Conservation (phyloP, 352 stramenopile genomes). For the Phytophthora nicotianae region DNA sequence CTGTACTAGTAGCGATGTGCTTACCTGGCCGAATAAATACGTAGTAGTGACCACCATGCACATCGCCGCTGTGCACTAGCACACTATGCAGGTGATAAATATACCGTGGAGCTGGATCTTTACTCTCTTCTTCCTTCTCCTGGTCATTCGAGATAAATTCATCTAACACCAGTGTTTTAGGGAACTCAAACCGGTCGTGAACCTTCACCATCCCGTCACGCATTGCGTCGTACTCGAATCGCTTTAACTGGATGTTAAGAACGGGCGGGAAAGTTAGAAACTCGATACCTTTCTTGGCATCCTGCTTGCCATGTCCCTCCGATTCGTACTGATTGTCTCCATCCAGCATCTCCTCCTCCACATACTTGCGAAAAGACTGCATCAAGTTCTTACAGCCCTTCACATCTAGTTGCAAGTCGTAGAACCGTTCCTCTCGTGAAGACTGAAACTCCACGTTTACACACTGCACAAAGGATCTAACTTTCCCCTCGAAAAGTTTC, state of each 20-base stretch:
- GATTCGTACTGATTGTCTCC: slow-evolving; percentile 95
- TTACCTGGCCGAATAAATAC: slow-evolving; percentile 87
- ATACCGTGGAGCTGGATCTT: slow-evolving; percentile 30
- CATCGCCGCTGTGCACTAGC: slow-evolving; percentile 85
- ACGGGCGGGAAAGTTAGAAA: slow-evolving; percentile 90
- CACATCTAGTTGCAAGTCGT: slow-evolving; percentile 93
- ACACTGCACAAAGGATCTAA: slow-evolving; percentile 91
- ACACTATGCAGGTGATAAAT: slow-evolving; percentile 88
- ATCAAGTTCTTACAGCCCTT: slow-evolving; percentile 92
- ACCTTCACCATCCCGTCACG: slow-evolving; percentile 91
- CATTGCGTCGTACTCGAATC: slow-evolving; percentile 89
- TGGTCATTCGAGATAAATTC: slow-evolving; percentile 49
- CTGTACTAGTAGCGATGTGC: slow-evolving; percentile 58
- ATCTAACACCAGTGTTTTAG: slow-evolving; percentile 75
- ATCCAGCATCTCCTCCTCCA: slow-evolving; percentile 92
- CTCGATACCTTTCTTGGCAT: slow-evolving; percentile 87
- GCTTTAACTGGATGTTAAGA: slow-evolving; percentile 93
- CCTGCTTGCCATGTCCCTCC: slow-evolving; percentile 89
- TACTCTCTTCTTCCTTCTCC: slow-evolving; percentile 2
- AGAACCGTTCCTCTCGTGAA: slow-evolving; percentile 90
- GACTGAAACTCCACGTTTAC: slow-evolving; percentile 92
- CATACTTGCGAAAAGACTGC: slow-evolving; percentile 91
- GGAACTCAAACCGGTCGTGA: slow-evolving; percentile 88
- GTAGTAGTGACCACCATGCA: slow-evolving; percentile 90
- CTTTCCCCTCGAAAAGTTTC: slow-evolving; percentile 90